These are phyloP conservation scores for Trichoderma polysporum DNA, from an alignment of 2,329 filamentous ascomycete genomes.

Conservation along the genomic window DNA sequence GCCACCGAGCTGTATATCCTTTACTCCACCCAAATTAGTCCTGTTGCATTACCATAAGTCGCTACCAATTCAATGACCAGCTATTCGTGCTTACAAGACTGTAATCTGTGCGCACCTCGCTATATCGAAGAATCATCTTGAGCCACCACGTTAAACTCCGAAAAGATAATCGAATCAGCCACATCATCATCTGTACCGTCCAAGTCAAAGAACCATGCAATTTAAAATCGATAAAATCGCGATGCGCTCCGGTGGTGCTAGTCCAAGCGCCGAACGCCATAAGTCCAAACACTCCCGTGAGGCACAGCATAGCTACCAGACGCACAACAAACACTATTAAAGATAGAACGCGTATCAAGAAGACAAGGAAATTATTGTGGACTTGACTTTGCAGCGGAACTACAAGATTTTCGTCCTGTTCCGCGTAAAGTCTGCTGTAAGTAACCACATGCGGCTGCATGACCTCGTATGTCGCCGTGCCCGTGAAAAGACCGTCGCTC, in stretches of 20 bases:
- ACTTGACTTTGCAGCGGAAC: background rate
- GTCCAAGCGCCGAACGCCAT: background rate
- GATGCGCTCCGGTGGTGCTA: background rate
- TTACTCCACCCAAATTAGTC: background rate
- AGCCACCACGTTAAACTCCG: background rate
- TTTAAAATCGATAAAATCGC: background rate
- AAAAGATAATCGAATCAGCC: background rate
- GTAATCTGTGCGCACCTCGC: background rate
- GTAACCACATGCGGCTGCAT: slow-evolving; percentile 32
- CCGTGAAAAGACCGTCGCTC: slow-evolving; percentile 15
- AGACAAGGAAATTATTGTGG: background rate
- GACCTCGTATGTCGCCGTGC: slow-evolving; percentile 26
- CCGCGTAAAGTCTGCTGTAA: slow-evolving; percentile 30
- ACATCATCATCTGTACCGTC: background rate
- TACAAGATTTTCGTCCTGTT: slow-evolving; percentile 25
- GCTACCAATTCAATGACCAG: background rate
- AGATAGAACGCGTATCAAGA: background rate
- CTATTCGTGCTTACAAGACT: background rate
- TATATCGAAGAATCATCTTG: background rate
- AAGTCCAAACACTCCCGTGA: background rate
- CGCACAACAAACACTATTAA: background rate
- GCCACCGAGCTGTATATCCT: background rate
- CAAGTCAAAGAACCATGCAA: background rate
- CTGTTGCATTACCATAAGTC: background rate
- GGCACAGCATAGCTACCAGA: background rate